phyloP scores from a whole-genome alignment of 345 rosid species.

The Cardiospermum halicacabum region DNA sequence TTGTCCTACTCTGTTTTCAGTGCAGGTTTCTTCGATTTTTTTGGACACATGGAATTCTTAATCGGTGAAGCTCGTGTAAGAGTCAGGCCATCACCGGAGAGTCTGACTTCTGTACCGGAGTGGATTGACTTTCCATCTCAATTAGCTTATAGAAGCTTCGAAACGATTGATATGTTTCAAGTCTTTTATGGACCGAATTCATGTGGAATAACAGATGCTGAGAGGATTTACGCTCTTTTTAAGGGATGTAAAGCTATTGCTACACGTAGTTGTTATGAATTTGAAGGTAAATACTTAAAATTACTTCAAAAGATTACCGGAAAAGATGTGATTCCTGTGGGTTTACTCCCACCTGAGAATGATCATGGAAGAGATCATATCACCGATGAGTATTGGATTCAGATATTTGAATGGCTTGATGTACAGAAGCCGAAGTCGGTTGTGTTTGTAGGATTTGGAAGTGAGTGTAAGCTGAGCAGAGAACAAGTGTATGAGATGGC shows the following conservation, averaged over 20 bases:
- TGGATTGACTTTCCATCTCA: constrained; percentile 21
- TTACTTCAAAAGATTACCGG: neutral
- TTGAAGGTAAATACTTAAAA: constrained; percentile 14
- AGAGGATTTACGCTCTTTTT: neutral
- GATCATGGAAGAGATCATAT: neutral
- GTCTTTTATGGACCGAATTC: constrained; percentile 9
- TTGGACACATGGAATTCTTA: too few species aligned
- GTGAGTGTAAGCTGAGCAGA: neutral
- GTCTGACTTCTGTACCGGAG: constrained; percentile 10
- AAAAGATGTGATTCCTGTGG: constrained; percentile 17
- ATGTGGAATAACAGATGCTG: constrained; percentile 12
- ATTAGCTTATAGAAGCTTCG: constrained; percentile 1
- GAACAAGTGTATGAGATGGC: neutral
- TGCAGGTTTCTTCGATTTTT: neutral
- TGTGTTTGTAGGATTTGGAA: neutral
- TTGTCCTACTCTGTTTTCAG: neutral
- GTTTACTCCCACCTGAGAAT: constrained; percentile 18
- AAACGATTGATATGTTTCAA: neutral
- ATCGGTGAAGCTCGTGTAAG: too few species aligned
- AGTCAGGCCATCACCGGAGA: constrained; percentile 7
- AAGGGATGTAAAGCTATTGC: constrained; percentile 9
- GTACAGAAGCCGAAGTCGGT: neutral
- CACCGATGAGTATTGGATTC: neutral
- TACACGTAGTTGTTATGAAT: constrained; percentile 19
- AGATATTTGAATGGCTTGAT: constrained; percentile 2